Base-by-base conservation (phyloP, 1,284 basidiomycete species). In the Stygiomarasmius scandens region DNA sequence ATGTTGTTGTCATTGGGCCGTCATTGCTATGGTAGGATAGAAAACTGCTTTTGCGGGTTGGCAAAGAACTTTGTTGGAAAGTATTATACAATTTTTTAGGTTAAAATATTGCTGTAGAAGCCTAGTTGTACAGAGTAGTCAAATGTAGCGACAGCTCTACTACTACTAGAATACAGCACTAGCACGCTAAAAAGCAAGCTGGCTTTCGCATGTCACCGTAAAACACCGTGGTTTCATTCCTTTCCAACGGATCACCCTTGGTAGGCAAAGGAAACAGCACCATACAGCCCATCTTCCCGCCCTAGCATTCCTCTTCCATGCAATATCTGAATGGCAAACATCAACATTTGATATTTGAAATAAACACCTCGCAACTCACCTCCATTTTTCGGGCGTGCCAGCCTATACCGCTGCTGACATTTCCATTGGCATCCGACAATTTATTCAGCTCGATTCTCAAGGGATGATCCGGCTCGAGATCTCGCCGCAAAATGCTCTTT, bases 341-440 rank as follows among this genome's bases (percentile, higher is more conserved):
- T 49, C 52, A 64, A 58, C 54, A 54, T 48, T 32, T 23, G 32
- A 52, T n/a, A 23, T 24, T 52, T 48, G 29, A 14, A 27, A 32
- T 36, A 54, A 22, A 52, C 19, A 58, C 52, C 9, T 52, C 23
- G 46, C 11, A 59, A 74, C 86, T 57, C 54, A 97, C 92, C 84
- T 98, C 96, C 94, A 98, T 96, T 78, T 99, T 99, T 53, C 95
- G 78, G 34, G 92, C 87, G 74, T 98, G 95, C 96, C 96, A 99
- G 0, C 96, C 96, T 1, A 95, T 85, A 3, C 89, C 91, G 66
- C 90, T 93, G 65, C 83, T 89, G 2, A 97, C 95, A 65, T 94
- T 93, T 1, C 95, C 95, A 63, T 93, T 92, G 11, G 89, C 87
- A 61, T 88, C 81, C 12, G 92, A 86, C n/a, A 96, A 75, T 44